Evolutionary conservation across 768 basidiomycete species (phyloP).

Genomic region (Mycena vulgaris): DNA sequence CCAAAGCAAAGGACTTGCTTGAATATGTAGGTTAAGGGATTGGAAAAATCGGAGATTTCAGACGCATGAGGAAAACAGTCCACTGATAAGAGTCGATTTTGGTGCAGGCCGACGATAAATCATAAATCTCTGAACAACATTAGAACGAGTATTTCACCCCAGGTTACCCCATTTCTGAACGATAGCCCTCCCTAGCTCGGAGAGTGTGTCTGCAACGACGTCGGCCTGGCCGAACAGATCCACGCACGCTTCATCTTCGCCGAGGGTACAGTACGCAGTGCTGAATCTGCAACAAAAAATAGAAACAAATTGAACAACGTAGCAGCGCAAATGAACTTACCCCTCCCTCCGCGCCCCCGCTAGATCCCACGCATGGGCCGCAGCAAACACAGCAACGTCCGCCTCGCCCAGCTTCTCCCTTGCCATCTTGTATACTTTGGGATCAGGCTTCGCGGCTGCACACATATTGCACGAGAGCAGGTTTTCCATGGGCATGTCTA

Average conservation of each 20-base stretch:
- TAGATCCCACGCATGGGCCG: constrained; percentile 19
- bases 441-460: constrained; percentile 14
- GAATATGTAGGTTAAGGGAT: no score
- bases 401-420: neutral
- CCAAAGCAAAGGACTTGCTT: no score
- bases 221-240: constrained; percentile 10
- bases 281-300: no score
- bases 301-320: neutral
- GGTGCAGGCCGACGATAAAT: no score
- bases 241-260: neutral
- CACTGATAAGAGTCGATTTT: no score
- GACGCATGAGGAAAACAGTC: no score
- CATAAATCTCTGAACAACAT: no score
- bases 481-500: constrained; percentile 14
- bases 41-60: no score
- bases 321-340: neutral
- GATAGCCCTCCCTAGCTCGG: neutral
- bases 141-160: neutral
- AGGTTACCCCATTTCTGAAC: constrained; percentile 8
- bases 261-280: no score
- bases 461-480: constrained; percentile 23
- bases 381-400: constrained; percentile 8
- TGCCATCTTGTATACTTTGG: constrained; percentile 7
- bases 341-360: constrained; percentile 8
- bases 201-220: constrained; percentile 10